Percentiles rank a stretch among this genome's conserved stretches.
Evolutionary conservation across 108 stramenopile genomes (phyloP).

Genomic region (Nitzschia palea): DNA sequence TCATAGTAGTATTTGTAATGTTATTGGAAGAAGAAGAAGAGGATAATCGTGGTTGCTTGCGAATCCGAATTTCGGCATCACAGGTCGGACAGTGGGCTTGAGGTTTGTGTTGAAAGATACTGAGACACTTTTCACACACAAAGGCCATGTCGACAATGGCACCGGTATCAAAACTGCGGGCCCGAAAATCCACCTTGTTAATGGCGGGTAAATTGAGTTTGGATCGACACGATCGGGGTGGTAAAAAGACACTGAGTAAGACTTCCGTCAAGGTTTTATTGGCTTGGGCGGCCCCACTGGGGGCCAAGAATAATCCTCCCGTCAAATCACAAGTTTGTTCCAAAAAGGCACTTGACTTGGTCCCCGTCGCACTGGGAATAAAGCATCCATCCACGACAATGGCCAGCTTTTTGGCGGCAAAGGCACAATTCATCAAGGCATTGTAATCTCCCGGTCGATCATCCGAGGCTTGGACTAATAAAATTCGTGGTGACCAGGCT

Average conservation of each 20-base stretch:
- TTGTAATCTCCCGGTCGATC: constrained; percentile 88
- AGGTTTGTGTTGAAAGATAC: constrained; percentile 71
- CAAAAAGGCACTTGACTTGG: constrained; percentile 56
- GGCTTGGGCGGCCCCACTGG: constrained; percentile 70
- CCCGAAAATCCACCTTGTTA: constrained; percentile 82
- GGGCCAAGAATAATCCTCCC: constrained; percentile 45
- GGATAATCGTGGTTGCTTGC: constrained; percentile 8
- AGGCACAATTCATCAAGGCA: constrained; percentile 89
- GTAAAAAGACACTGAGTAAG: constrained; percentile 68
- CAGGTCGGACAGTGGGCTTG: constrained; percentile 72
- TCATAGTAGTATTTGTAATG: too few relatives aligned
- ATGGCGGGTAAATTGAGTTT: constrained; percentile 68
- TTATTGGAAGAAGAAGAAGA: too few relatives aligned
- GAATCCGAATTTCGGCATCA: constrained; percentile 53
- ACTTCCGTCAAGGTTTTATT: constrained; percentile 79
- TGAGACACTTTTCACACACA: constrained; percentile 86
- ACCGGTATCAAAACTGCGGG: constrained; percentile 81
- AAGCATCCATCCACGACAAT: constrained; percentile 87
- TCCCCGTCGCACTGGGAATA: constrained; percentile 40
- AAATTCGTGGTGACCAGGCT: constrained; percentile 68
- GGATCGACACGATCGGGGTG: constrained; percentile 50
- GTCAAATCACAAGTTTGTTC: constrained; percentile 84
- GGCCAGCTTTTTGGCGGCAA: constrained; percentile 69
- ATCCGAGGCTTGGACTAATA: constrained; percentile 83
- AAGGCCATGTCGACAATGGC: constrained; percentile 71